phyloP scores from a whole-genome alignment of 192 early-diverging fungal genomes.

The Backusella westeae region DNA sequence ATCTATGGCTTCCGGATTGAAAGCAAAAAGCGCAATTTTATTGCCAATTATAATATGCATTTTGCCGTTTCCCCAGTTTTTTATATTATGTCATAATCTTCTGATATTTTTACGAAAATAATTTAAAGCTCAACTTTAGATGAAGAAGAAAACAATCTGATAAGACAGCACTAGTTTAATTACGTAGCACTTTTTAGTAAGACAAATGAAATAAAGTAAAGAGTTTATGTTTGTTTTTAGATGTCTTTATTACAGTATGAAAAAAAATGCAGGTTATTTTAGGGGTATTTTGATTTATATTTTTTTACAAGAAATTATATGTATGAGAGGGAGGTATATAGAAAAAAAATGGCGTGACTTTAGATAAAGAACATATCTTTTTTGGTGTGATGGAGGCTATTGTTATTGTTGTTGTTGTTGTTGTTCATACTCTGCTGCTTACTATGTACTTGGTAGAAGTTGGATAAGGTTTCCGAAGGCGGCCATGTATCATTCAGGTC shows the following conservation, averaged over 20 bases:
- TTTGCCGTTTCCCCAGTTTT: not conserved
- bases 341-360: not conserved
- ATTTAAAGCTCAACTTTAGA: not conserved
- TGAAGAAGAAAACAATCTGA: not conserved
- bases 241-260: slow-evolving; percentile 7
- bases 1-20: not conserved
- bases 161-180: not conserved
- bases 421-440: not conserved
- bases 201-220: not conserved
- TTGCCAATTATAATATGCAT: not conserved
- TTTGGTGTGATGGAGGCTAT: not conserved
- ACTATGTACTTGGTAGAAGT: not conserved
- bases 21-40: not conserved
- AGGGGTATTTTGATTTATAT: not conserved
- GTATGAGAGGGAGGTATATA: not conserved
- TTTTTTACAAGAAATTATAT: slow-evolving; percentile 1
- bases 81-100: not conserved
- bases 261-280: not conserved
- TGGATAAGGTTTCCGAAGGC: not conserved
- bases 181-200: not conserved
- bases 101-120: not conserved
- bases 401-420: not conserved
- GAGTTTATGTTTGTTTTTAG: not conserved
- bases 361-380: not conserved
- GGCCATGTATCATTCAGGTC: slow-evolving; percentile 1